A percentile compares a stretch with the other conserved stretches of the same genome.
Conservation (phyloP, 1,284 basidiomycete genomes). For the Hemileia vastatrix region DNA sequence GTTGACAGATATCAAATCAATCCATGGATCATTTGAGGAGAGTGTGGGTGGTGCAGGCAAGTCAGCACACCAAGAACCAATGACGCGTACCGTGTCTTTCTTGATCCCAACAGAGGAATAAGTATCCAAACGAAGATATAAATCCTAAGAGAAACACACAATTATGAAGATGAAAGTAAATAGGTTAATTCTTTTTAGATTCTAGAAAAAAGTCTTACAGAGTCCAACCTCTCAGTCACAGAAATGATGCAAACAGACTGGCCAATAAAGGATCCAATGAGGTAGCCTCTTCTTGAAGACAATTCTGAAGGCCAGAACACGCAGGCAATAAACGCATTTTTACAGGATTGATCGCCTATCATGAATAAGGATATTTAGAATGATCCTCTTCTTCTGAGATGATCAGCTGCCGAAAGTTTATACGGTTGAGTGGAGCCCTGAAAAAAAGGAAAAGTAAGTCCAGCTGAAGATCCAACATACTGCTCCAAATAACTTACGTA, state of each 20-base stretch:
- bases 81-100: no score
- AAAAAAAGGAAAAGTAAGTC: neutral
- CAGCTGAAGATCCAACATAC: neutral
- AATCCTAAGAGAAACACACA: neutral
- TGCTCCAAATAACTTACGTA: slow-evolving; percentile 4
- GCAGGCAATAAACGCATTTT: neutral
- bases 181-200: neutral
- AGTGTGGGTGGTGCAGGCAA: no score
- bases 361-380: neutral
- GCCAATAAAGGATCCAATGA: slow-evolving; percentile 1
- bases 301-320: slow-evolving; percentile 16
- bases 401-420: slow-evolving; percentile 9
- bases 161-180: neutral
- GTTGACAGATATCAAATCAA: neutral
- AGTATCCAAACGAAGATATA: neutral
- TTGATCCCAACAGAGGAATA: no score
- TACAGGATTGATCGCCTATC: neutral
- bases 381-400: slow-evolving; percentile 13
- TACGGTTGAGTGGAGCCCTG: slow-evolving; percentile 18
- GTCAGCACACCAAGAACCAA: no score
- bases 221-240: neutral
- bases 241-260: neutral
- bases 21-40: neutral
- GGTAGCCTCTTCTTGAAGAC: slow-evolving; percentile 13
- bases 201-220: neutral